These are phyloP conservation scores for Amaranthus tricolor DNA, from an alignment of 179 eudicot genomes.

Conservation along the genomic window DNA sequence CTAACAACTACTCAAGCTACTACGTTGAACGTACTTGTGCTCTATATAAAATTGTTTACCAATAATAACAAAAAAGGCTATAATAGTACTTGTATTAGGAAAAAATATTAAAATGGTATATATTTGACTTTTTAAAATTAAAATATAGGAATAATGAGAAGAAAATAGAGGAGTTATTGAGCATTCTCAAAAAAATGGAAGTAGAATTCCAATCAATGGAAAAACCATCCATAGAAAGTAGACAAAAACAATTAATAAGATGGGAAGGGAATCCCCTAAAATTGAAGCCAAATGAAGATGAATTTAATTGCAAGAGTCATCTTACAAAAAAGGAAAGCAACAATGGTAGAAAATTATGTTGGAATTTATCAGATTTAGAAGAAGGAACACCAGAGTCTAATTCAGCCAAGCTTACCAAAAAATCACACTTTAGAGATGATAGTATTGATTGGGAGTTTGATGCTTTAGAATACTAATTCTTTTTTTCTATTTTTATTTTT, in stretches of 20 bases:
- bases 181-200: constrained; percentile 26
- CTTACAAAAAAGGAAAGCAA: constrained; percentile 23
- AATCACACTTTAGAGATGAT: constrained; percentile 27
- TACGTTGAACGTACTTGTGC: too few relatives aligned
- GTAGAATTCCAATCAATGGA: constrained; percentile 36
- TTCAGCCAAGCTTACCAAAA: constrained; percentile 31
- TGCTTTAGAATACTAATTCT: neutral
- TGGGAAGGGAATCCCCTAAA: constrained; percentile 22
- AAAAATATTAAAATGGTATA: too few relatives aligned
- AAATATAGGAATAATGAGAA: constrained; percentile 33
- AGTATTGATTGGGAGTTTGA: constrained; percentile 48
- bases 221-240: constrained; percentile 30
- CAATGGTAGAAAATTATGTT: constrained; percentile 5
- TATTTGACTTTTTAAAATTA: too few relatives aligned
- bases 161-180: constrained; percentile 27
- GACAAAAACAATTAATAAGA: constrained; percentile 24
- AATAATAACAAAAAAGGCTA: too few relatives aligned
- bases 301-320: constrained; percentile 7
- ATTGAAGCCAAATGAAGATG: constrained; percentile 19
- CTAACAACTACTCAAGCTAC: too few relatives aligned
- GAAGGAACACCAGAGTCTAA: constrained; percentile 29
- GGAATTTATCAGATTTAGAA: constrained; percentile 21
- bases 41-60: too few relatives aligned
- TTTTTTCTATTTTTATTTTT: too few relatives aligned
- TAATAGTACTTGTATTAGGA: too few relatives aligned